Evolutionary conservation across 371 early-diverging fungal genomes (phyloP).

Genomic region (Chytridium lagenaria): DNA sequence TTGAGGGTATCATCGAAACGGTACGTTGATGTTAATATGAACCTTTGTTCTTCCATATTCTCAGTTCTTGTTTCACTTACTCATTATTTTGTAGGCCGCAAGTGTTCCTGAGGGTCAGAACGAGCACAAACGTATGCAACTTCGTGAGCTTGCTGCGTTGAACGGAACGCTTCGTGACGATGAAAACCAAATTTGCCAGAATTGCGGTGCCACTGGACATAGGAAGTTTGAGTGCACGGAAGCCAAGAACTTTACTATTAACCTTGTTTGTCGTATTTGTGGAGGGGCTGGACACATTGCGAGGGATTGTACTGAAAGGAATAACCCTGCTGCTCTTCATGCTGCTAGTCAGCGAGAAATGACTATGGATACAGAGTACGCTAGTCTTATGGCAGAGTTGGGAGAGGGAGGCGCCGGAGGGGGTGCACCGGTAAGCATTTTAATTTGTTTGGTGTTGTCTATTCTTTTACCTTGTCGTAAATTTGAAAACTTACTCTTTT

Average conservation of each 20-base stretch:
- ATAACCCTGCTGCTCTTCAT: constrained; percentile 74
- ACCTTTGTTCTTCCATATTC: constrained; percentile 12
- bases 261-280: constrained; percentile 88
- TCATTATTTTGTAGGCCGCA: constrained; percentile 65
- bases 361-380: constrained; percentile 87
- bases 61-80: not conserved
- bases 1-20: constrained; percentile 92
- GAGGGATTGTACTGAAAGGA: constrained; percentile 67
- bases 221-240: constrained; percentile 93
- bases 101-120: constrained; percentile 94
- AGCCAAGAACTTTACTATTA: constrained; percentile 82
- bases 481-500: not conserved
- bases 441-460: not conserved
- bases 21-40: constrained; percentile 52
- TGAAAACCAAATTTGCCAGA: constrained; percentile 90
- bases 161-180: constrained; percentile 97
- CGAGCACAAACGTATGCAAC: constrained; percentile 90
- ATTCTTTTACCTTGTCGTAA: not conserved
- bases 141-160: constrained; percentile 92
- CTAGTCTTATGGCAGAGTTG: constrained; percentile 84
- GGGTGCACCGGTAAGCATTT: not conserved
- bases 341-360: constrained; percentile 77
- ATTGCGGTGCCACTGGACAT: constrained; percentile 91
- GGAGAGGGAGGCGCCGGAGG: constrained; percentile 30
- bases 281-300: constrained; percentile 91